A percentile compares a stretch with the other conserved stretches of the same genome.
Conservation (phyloP, 2,329 filamentous ascomycete genomes). For the Penicillium hesseltinei region DNA sequence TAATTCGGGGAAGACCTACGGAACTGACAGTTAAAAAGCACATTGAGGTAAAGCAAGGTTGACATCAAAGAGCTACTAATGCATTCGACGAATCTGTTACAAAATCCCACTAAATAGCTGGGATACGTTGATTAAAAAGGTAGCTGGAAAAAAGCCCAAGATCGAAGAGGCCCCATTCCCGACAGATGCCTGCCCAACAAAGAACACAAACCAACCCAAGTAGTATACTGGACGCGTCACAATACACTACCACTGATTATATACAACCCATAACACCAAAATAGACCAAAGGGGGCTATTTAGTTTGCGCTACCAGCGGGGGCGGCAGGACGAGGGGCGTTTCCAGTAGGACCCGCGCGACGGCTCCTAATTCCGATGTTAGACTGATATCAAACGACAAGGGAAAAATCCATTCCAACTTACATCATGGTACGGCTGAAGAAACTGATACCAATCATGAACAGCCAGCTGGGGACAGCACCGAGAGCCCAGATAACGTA, state of each 20-base stretch:
- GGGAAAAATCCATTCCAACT: constrained; percentile 40
- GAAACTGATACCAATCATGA: constrained; percentile 64
- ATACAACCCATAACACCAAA: constrained; percentile 29
- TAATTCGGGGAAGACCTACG: no score
- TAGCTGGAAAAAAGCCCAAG: constrained; percentile 7
- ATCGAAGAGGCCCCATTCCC: not conserved
- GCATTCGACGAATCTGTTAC: not conserved
- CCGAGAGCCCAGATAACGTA: constrained; percentile 58
- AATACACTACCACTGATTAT: constrained; percentile 29
- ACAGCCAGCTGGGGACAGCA: constrained; percentile 61
- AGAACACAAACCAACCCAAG: constrained; percentile 12
- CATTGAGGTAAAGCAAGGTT: not conserved
- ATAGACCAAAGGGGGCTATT: constrained; percentile 9
- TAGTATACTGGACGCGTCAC: constrained; percentile 17
- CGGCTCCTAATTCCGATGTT: constrained; percentile 26
- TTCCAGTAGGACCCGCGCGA: constrained; percentile 21
- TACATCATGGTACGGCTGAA: constrained; percentile 62
- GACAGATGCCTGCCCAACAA: constrained; percentile 1
- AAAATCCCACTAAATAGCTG: not conserved
- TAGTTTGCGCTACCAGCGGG: constrained; percentile 27
- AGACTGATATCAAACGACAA: not conserved
- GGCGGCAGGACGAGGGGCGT: constrained; percentile 14
- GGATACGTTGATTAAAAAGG: constrained; percentile 8
- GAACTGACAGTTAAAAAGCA: no score
- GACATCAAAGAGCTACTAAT: not conserved